Evolutionary conservation across 2,329 filamentous ascomycete species (phyloP).

Genomic region (Botrytis galanthina): DNA sequence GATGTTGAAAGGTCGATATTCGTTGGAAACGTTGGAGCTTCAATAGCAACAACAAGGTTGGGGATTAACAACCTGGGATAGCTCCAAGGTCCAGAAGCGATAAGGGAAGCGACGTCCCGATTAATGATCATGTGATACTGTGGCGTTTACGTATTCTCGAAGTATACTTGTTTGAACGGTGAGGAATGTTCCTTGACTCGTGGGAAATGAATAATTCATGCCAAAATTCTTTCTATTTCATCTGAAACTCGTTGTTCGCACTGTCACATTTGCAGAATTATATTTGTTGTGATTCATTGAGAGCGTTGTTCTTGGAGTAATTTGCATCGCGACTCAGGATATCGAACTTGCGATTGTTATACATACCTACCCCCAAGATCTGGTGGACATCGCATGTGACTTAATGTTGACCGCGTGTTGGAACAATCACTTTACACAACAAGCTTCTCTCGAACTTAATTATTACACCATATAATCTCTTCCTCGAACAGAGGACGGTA

Average conservation of each 20-base stretch:
- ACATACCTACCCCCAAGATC: constrained; percentile 4
- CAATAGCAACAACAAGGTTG: constrained; percentile 18
- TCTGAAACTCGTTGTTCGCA: constrained; percentile 1
- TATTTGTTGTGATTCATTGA: constrained; percentile 9
- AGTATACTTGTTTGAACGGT: constrained; percentile 3
- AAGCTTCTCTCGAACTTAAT: not conserved
- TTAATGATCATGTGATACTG: constrained; percentile 27
- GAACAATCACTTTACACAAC: constrained; percentile 13
- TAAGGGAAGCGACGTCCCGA: constrained; percentile 30
- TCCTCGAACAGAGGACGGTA: constrained; percentile 21
- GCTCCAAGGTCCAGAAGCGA: constrained; percentile 25
- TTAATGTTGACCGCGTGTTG: constrained; percentile 18
- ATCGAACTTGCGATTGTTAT: constrained; percentile 13
- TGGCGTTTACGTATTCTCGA: constrained; percentile 18
- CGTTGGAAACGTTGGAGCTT: constrained; percentile 26
- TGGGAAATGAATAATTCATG: constrained; percentile 14
- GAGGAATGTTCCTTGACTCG: constrained; percentile 11
- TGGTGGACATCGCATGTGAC: constrained; percentile 20
- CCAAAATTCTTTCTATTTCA: not conserved
- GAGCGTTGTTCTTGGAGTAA: constrained; percentile 6
- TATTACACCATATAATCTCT: constrained; percentile 17
- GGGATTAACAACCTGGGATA: constrained; percentile 11
- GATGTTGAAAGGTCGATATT: constrained; percentile 20
- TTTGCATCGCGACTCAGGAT: constrained; percentile 17
- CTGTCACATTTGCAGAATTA: not conserved